These are phyloP conservation scores for Dunaliella primolecta DNA, from an alignment of 139 green algal species.

Conservation along the genomic window DNA sequence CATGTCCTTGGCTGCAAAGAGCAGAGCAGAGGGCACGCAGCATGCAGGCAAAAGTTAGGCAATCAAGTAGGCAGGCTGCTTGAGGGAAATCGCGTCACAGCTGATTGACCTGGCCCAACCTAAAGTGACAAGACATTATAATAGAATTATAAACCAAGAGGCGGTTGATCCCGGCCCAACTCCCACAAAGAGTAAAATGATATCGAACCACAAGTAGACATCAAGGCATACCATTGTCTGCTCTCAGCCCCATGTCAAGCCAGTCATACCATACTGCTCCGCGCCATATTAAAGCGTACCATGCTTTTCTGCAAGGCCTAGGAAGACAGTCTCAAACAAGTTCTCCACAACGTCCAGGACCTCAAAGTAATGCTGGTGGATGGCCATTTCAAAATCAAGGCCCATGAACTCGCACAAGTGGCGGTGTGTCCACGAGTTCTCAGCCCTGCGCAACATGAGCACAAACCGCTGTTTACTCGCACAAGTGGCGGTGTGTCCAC, in stretches of 20 bases:
- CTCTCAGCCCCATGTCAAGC: no score
- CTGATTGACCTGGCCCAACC: no score
- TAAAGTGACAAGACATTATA: no score
- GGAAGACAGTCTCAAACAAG: conserved; percentile 92
- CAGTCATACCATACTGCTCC: no score
- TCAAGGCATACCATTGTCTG: no score
- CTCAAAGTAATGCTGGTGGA: conserved; percentile 96
- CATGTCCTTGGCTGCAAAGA: conserved; percentile 61
- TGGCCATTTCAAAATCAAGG: conserved; percentile 97
- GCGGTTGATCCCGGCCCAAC: no score
- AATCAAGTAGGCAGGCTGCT: neutral
- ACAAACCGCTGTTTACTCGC: no score
- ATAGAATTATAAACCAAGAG: no score
- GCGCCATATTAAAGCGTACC: conserved; percentile 23
- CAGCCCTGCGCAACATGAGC: conserved; percentile 77
- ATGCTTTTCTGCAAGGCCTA: conserved; percentile 69
- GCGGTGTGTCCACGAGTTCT: conserved; percentile 94
- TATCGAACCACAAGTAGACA: no score
- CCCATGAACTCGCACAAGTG: conserved; percentile 99
- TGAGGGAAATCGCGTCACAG: no score
- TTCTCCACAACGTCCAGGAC: conserved; percentile 91
- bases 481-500: conserved; percentile 97
- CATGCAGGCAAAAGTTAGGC: neutral
- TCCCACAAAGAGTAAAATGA: no score
- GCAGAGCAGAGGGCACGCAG: neutral